A percentile compares a stretch with the other conserved stretches of the same genome.
These are phyloP conservation scores for Neopestalotiopsis sp. DNA, from an alignment of 2,329 filamentous ascomycete genomes.

Conservation along the genomic window DNA sequence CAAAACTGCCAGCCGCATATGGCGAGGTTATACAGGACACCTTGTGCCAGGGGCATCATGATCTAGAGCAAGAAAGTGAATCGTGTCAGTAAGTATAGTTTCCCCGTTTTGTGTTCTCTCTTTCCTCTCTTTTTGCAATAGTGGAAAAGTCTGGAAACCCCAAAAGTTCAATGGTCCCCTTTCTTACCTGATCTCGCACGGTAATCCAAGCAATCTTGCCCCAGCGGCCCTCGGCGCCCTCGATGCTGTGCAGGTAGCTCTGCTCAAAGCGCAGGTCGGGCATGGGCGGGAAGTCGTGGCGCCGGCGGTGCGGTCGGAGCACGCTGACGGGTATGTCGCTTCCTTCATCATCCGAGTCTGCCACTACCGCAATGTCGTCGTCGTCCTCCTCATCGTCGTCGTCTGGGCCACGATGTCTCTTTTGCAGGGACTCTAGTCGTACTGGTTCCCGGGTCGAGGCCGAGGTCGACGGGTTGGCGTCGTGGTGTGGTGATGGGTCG, in stretches of 20 bases:
- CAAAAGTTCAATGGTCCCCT: too few species aligned
- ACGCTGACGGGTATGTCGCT: constrained; percentile 74
- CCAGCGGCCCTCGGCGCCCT: constrained; percentile 73
- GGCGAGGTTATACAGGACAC: constrained; percentile 84
- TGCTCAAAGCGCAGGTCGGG: constrained; percentile 96
- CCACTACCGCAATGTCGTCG: constrained; percentile 40
- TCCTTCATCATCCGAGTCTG: constrained; percentile 53
- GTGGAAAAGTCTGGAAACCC: too few species aligned
- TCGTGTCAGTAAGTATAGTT: background rate
- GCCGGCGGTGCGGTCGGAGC: constrained; percentile 54
- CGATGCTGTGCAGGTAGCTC: constrained; percentile 92
- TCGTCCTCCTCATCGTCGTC: constrained; percentile 40
- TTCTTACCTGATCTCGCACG: constrained; percentile 78
- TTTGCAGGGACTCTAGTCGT: constrained; percentile 32
- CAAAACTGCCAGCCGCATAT: constrained; percentile 88
- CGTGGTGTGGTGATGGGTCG: constrained; percentile 72
- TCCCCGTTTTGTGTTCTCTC: too few species aligned
- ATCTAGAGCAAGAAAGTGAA: constrained; percentile 55
- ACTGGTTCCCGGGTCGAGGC: constrained; percentile 71
- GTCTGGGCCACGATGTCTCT: constrained; percentile 27
- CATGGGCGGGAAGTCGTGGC: constrained; percentile 59
- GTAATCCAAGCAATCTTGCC: constrained; percentile 85
- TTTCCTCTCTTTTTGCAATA: too few species aligned
- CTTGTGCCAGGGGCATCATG: constrained; percentile 85
- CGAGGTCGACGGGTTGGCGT: constrained; percentile 80